Base-by-base conservation (phyloP, 192 early-diverging fungal genomes). In the Coemansia sp. region DNA sequence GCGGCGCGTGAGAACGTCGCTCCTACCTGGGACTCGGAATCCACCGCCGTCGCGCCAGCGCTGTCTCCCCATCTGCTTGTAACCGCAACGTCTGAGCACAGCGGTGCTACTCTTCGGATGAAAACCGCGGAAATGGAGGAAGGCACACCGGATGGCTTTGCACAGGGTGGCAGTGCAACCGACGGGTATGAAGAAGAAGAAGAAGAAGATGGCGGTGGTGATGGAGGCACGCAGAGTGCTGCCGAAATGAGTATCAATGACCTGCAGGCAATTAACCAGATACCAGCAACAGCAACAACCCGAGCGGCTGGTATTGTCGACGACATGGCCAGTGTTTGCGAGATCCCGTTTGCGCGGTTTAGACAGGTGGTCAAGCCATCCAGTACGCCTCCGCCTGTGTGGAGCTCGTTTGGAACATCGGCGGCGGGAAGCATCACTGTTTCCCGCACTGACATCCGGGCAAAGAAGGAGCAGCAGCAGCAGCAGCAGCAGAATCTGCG, bases 331-430 rank as follows among this genome's bases (percentile, higher is more conserved):
- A 2, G 57, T 16, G 17, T 62, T 37, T 60, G 61, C 14, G 75
- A 65, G 0, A 59, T 64, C 20, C 71, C 76, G n/a, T 48, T 78
- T 16, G 61, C 40, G 17, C 64, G 68, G 10, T 42, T 78, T 14
- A 51, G 50, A 13, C 76, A 73, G 49, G 67, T 37, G 2, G 37
- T 19, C 57, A 43, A 7, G 11, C 32, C 32, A 32, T 32, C 32
- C 4, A 32, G 4, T 32, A 38, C 70, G 8, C 51, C 71, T 3
- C 10, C 60, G 7, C 39, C 46, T 8, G n/a, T 54, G 50, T 78
- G 76, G 76, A 61, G 32, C 25, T 32, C 58, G 39, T 39, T 64
- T 54, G 76, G 76, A 1, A 64, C 68, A 12, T 22, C 64, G n/a
- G 63, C 62, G 10, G 25, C 74, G 8, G 62, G 58, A 45, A 65